Evolutionary conservation across 139 green algal species (phyloP), one percentile per base, ranked within the genome.

Genomic region (Bryopsis sp.): DNA sequence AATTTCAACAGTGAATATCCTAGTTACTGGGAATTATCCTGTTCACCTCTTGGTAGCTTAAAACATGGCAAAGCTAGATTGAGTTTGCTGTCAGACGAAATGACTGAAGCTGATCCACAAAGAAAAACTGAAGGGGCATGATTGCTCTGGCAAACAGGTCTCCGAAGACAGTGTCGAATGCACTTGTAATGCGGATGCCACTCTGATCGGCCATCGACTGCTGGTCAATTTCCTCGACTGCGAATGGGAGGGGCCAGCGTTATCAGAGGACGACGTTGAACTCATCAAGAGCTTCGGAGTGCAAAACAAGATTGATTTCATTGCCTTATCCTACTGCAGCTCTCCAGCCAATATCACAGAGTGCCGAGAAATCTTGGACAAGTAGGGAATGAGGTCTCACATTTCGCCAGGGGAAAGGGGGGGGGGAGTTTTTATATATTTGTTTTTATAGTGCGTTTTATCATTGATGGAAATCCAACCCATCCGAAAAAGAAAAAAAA

Each of bases 121-220:
- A n/a, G n/a, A n/a, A n/a, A n/a, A n/a, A n/a, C n/a, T n/a, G n/a
- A n/a, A n/a, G n/a, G n/a, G n/a, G n/a, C n/a, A n/a, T n/a, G n/a
- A n/a, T n/a, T n/a, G n/a, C n/a, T n/a, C n/a, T n/a, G n/a, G n/a
- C n/a, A n/a, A n/a, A n/a, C 38, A 64, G 68, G 64, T 79, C 7
- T 31, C 35, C 4, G 71, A 71, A 33, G 50, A 75, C 22, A 72
- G 71, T 32, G 74, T 90, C 0, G 36, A 72, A 22, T 95, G 89
- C 78, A 68, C 70, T 26, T 78, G 80, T 28, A 73, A 84, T 60
- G 94, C 95, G 76, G 79, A 36, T 39, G 82, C 74, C 59, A 74
- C 62, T 36, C 76, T 96, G 68, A 83, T 88, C 67, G 90, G 89
- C 3, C 72, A 92, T 48, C 73, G 80, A 71, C 83, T 96, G 3